Conservation (phyloP, 768 basidiomycete species). For the Hypholoma fasciculare region DNA sequence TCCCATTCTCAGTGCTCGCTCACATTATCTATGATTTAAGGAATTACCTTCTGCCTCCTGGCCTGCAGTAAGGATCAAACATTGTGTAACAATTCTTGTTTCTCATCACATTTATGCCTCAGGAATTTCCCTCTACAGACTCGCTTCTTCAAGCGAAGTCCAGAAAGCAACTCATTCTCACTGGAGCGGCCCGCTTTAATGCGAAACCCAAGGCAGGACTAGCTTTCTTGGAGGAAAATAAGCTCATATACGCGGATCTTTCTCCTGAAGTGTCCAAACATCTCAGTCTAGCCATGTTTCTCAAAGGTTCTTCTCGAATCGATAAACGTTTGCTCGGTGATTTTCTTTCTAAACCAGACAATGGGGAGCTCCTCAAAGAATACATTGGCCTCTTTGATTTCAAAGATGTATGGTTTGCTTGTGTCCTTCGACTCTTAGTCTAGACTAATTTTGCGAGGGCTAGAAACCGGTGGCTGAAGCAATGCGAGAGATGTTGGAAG, state of each 20-base stretch:
- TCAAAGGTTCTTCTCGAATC: constrained; percentile 80
- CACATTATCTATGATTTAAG: constrained; percentile 21
- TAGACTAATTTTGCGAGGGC: not conserved
- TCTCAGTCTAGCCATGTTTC: constrained; percentile 77
- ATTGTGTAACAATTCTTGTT: too few species aligned
- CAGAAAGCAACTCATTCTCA: constrained; percentile 81
- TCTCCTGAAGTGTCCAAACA: constrained; percentile 55
- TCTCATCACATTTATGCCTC: not conserved
- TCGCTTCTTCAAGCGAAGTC: constrained; percentile 71
- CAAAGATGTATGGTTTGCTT: constrained; percentile 58
- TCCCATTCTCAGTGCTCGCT: constrained; percentile 9
- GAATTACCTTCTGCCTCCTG: constrained; percentile 44
- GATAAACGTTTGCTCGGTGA: constrained; percentile 96
- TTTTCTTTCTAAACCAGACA: constrained; percentile 87
- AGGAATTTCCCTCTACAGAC: constrained; percentile 60
- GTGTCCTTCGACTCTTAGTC: not conserved
- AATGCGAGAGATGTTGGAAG: constrained; percentile 91
- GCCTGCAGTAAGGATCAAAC: constrained; percentile 48
- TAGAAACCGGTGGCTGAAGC: constrained; percentile 96
- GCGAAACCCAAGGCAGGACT: constrained; percentile 89
- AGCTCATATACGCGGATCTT: constrained; percentile 76
- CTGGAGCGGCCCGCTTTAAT: constrained; percentile 88
- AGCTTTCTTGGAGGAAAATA: constrained; percentile 89
- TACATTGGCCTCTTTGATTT: constrained; percentile 92
- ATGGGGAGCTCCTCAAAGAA: constrained; percentile 79